Base-by-base conservation (phyloP, 192 early-diverging fungal genomes). In the Phlyctochytrium bullatum region DNA sequence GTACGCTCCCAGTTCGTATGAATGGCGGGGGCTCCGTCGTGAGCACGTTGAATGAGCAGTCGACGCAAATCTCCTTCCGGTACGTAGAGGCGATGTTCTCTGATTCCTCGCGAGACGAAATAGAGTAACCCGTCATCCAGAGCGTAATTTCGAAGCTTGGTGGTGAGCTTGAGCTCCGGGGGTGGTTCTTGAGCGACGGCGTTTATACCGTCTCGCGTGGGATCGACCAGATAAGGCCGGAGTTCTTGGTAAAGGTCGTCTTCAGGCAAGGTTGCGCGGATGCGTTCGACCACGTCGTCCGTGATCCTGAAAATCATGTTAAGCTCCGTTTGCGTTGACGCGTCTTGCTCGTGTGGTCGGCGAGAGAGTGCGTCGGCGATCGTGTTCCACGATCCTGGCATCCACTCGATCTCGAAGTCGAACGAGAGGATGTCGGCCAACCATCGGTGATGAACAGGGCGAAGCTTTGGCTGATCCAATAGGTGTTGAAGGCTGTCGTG, bases 321-420 rank as follows among this genome's bases (percentile, higher is more conserved):
- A 10, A 23, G 54, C 6, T 10, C 25, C 12, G 56, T 58, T 12
- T 58, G 17, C 25, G 56, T 10, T 17, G 10, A 28, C n/a, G 25
- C n/a, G 56, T 17, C 16, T 12, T 12, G 10, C n/a, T 63, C 52
- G 61, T 70, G 23, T 0, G 61, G 60, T 30, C 36, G 47, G 0
- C 69, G 68, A 17, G 64, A 73, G 16, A 73, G 64, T 1, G 62
- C 25, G 65, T 76, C 69, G 17, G 74, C 74, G 52, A 76, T 40
- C 27, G 40, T 73, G 33, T 76, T 76, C 58, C 58, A 73, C 54
- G 60, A 27, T n/a, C 74, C 74, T 6, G 56, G 67, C n/a, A 59
- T 33, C 29, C 64, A 72, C n/a, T 66, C 20, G 28, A 75, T 65
- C 17, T 69, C 34, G 56, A 72, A 73, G 27, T 73, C 52, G 68